Evolutionary conservation across 2,329 filamentous ascomycete species (phyloP), one percentile per base, ranked within the genome.

Genomic region (Hymenoscyphus fraxineus): DNA sequence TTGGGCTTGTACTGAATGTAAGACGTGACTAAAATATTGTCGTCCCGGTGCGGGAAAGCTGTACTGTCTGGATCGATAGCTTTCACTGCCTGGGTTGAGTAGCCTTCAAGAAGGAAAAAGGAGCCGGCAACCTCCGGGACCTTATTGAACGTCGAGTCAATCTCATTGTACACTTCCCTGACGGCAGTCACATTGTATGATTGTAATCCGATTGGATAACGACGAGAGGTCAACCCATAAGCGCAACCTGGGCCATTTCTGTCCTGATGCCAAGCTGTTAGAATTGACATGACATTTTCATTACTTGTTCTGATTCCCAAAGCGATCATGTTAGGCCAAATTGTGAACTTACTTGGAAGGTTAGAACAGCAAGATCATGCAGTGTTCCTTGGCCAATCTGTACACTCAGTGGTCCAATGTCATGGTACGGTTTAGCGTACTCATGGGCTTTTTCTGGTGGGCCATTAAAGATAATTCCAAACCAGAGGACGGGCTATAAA

Each of bases 41-140:
- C 78, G 1, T 71, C 67, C 1, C 83, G 78, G 72, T 78, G 79
- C 19, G 81, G 77, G 64, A 79, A 85, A 0, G 76, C 71, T 62
- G 78, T 76, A 1, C 76, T 76, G 6, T 71, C 70, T 32, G 66
- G 68, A 58, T 73, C 66, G 38, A 81, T 68, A 0, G 71, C 73
- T 60, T 77, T 71, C 2, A 85, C 78, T 1, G 79, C 83, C 22
- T 79, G 73, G 4, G 71, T 73, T 0, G 82, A 78, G 72, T 85
- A 86, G 3, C 80, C 80, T 69, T 87, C 84, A 62, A 86, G 82
- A 78, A 85, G 80, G 74, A 85, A 82, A 56, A 84, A 74, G 0
- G 79, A 79, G 67, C 76, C 69, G 41, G 64, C 68, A n/a, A 67
- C 72, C 44, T 70, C 71, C 6, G 72, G 70, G 19, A 60, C 7